Evolutionary conservation across 352 stramenopile genomes (phyloP), one percentile per base, ranked within the genome.

Genomic region (Phytophthora melonis): DNA sequence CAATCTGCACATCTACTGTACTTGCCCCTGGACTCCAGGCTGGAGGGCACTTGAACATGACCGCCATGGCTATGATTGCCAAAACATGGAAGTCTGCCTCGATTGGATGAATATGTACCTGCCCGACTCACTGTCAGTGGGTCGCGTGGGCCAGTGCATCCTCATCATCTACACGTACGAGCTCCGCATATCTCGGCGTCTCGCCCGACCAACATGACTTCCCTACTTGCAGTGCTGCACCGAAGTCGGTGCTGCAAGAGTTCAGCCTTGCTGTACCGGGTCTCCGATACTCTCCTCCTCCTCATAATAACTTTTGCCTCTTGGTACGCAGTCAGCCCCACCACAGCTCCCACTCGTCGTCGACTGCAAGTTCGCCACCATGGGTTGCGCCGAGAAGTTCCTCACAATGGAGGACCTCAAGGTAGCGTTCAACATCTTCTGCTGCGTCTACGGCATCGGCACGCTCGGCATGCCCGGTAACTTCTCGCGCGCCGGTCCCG

Each of bases 41-140:
- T n/a, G n/a, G n/a, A n/a, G n/a, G 23, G 58, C 66, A 68, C 66
- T 73, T 73, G 58, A 73, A 68, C 66, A 64, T 73, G 58, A 64
- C 66, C 23, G 23, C 23, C 2, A 25, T 25, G 23, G 23, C 23
- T 25, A 25, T 25, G 23, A n/a, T 27, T 49, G 54, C 7, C 11
- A 18, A 18, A 16, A 30, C 16, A n/a, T 18, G 36, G 53, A 74
- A 61, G 67, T 60, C 54, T 64, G 23, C 58, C 43, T 53, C 45
- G 56, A 58, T 66, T 41, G 36, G 57, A 72, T 62, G 49, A 62
- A 72, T 63, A 21, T 41, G 39, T 30, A 30, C 16, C 41, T 53
- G 64, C 58, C 56, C 64, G 56, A 58, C 47, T 66, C 56, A 72
- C 7, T 66, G 66, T 43, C 23, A 25, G 58, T 23, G 52, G 58